A percentile compares a stretch with the other conserved stretches of the same genome.
These are phyloP conservation scores for Penicillium paneum DNA, from an alignment of 2,329 filamentous ascomycete genomes.

Conservation along the genomic window DNA sequence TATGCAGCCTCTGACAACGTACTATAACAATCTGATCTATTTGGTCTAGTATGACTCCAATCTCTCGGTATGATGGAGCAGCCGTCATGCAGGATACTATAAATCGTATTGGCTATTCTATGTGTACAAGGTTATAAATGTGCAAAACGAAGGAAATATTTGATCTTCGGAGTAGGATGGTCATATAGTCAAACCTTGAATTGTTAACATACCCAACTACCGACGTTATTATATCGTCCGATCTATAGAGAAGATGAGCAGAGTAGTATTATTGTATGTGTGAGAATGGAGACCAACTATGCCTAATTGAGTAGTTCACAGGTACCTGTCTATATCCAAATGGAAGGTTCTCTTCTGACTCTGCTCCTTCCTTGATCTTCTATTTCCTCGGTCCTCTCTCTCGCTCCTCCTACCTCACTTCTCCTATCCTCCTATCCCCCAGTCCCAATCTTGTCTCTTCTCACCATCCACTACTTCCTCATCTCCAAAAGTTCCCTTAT, in stretches of 20 bases:
- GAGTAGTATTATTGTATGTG: not conserved
- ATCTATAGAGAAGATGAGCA: too few species aligned
- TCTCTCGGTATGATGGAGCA: not conserved
- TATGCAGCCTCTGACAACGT: not conserved
- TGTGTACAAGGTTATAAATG: not conserved
- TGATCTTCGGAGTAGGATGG: too few species aligned
- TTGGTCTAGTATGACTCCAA: too few species aligned
- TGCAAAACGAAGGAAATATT: too few species aligned
- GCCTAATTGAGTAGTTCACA: not conserved
- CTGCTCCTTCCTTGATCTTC: not conserved
- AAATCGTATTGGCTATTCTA: not conserved
- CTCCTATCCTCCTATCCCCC: slow-evolving; percentile 30
- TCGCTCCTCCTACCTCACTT: slow-evolving; percentile 16
- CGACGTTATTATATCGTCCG: too few species aligned
- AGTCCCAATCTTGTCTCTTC: slow-evolving; percentile 2
- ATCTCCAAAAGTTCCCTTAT: slow-evolving; percentile 14
- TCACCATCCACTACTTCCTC: slow-evolving; percentile 1
- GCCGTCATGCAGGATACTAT: not conserved
- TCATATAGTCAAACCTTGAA: too few species aligned
- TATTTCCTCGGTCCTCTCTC: slow-evolving; percentile 3
- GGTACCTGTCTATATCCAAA: not conserved
- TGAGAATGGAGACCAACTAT: not conserved
- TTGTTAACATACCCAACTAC: too few species aligned
- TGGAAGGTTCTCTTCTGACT: not conserved
- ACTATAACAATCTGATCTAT: not conserved